Conservation (phyloP, 768 basidiomycete genomes). For the Scleroderma citrinum region DNA sequence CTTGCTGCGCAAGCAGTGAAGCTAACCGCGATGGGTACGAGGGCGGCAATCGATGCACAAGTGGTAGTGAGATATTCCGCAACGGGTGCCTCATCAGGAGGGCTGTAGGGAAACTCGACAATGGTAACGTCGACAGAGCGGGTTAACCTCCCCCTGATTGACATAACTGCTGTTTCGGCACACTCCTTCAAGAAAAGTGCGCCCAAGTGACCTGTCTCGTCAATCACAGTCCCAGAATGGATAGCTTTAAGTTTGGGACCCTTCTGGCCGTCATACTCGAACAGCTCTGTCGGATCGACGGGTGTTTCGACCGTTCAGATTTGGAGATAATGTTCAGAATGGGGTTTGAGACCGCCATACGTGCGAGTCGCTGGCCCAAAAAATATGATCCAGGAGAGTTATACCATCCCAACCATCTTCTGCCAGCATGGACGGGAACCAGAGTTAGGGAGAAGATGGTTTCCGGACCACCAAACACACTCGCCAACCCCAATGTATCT, state of each 20-base stretch:
- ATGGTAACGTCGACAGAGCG: constrained; percentile 12
- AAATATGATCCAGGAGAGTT: neutral
- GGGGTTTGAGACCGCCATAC: neutral
- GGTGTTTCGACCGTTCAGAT: constrained; percentile 14
- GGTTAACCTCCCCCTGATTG: constrained; percentile 11
- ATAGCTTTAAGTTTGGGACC: constrained; percentile 25
- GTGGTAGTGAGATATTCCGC: neutral
- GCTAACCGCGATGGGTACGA: constrained; percentile 23
- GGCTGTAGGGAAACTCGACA: constrained; percentile 8
- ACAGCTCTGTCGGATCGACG: constrained; percentile 13
- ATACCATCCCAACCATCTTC: constrained; percentile 12
- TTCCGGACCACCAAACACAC: constrained; percentile 24
- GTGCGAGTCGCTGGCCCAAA: neutral
- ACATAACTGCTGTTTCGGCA: constrained; percentile 1
- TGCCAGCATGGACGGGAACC: constrained; percentile 16
- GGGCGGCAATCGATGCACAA: constrained; percentile 5
- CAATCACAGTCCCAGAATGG: constrained; percentile 22
- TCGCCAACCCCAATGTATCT: constrained; percentile 17
- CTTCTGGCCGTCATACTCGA: constrained; percentile 18
- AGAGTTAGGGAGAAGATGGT: constrained; percentile 20
- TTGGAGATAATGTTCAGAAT: neutral
- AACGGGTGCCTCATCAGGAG: constrained; percentile 1
- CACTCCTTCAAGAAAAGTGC: constrained; percentile 18
- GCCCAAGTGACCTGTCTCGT: constrained; percentile 25
- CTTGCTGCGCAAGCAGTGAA: constrained; percentile 18